Base-by-base conservation (phyloP, 108 stramenopile species). In the Cyclostephanos tholiformis region DNA sequence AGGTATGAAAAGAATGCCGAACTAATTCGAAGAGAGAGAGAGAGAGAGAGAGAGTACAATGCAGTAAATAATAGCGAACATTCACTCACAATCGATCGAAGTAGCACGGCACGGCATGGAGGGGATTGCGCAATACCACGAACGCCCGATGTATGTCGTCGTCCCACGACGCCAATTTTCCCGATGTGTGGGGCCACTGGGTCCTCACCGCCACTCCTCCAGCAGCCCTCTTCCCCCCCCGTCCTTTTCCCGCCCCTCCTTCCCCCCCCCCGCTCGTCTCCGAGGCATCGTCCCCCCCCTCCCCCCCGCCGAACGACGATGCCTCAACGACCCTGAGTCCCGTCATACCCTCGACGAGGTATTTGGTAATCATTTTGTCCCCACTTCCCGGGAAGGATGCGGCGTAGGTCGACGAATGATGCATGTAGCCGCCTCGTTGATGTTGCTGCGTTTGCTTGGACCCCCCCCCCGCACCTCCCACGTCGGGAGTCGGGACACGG, bases 101-200 rank as follows among this genome's bases (percentile, higher is more conserved):
- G 52, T 79, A 79, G 26, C 56, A 35, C 5, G 78, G 61, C 26
- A 79, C 69, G 61, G 71, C 71, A 62, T 69, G 61, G 25, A 79
- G 6, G 20, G 78, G 78, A 73, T 79, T 79, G 2, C 78, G 64
- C 1, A 79, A 53, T 32, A 79, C 53, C 2, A 79, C 67, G 53
- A 73, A 60, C 17, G 72, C 67, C 32, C 60, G 46, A 6, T 26
- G 11, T 14, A 79, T 72, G 5, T 63, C 60, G 4, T 39, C 48
- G 61, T 79, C 78, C 71, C 66, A 79, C 7, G 71, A 63, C 41
- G 71, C 71, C 74, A 78, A 67, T 67, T 67, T 71, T 2, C 71
- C 77, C 2, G 70, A 71, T 19, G 77, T 51, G 59, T 78, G 77
- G n/a, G 77, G 77, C 53, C 66, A 78, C 23, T 78, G 77, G 19